Evolutionary conservation across 1,139 yeast species (phyloP), one percentile per base, ranked within the genome.

Genomic region (Pichia sp.): DNA sequence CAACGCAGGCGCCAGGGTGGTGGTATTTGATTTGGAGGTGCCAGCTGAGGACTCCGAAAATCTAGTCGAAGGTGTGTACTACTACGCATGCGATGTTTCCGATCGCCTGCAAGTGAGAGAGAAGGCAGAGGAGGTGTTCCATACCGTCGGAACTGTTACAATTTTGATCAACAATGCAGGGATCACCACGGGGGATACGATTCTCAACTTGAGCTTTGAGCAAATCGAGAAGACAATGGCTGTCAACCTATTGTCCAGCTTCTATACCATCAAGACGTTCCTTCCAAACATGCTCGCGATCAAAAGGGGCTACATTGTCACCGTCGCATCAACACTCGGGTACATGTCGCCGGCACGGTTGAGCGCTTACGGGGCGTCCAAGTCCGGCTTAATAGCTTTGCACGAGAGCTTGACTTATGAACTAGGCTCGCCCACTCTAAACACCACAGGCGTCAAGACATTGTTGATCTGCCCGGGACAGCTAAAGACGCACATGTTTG

Each of bases 381-480:
- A 92, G 68, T 85, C 96, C 0, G 97, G 96, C 0, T 70, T 89
- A 34, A 79, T 92, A 52, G 90, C 95, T 0, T 72, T 90, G 48
- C 97, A 92, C 67, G 96, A 89, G 65, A 84, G 93, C 0, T 72
- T 92, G 44, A 82, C 90, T 0, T 81, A 82, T 61, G 95, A 88
- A 66, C 67, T 89, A 42, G 84, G 84, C 0, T 74, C 79, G 0
- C 84, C 84, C 0, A 70, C 78, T 4, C 60, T 75, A 43, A 72
- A 70, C 53, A 68, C 71, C 0, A 70, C 72, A 6, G 88, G 89
- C 1, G 79, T 90, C 23, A 84, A 84, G 62, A 86, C 96, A 0
- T 71, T 92, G 54, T 73, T 92, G 45, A 77, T 92, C 0, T 85
- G 95, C 63, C 96, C 97, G 0, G 98, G 99, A 0, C 97, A 92